Evolutionary conservation across 2,329 filamentous ascomycete genomes (phyloP).

Genomic region (Hypoxylon sp.): DNA sequence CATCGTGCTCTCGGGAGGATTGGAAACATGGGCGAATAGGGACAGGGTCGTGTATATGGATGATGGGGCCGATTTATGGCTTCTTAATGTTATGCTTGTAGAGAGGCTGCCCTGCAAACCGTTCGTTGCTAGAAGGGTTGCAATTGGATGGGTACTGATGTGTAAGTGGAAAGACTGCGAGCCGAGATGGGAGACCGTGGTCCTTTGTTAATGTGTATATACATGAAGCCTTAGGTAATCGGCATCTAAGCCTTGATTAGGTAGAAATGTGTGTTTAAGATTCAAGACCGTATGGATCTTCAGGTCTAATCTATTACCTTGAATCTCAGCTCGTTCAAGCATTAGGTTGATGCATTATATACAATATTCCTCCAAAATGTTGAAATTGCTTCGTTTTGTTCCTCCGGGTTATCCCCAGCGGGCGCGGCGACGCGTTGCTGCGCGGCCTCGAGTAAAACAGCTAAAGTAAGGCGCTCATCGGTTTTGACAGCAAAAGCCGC

Average conservation of each 20-base stretch:
- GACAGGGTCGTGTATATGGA: background rate
- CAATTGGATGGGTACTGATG: conserved; percentile 19
- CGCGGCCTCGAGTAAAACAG: background rate
- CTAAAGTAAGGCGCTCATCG: background rate
- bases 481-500: background rate
- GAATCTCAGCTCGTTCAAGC: too few species aligned
- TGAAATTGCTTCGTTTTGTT: background rate
- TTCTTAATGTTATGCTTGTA: conserved; percentile 32
- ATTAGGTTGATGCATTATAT: background rate
- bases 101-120: conserved; percentile 27
- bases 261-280: too few species aligned
- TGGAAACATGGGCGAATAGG: background rate
- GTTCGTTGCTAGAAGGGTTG: conserved; percentile 33
- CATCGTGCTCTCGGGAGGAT: conserved; percentile 8
- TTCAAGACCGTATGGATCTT: too few species aligned
- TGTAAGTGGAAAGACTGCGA: conserved; percentile 33
- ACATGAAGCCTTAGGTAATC: too few species aligned
- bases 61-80: conserved; percentile 25
- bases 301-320: too few species aligned
- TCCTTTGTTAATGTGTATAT: conserved; percentile 20
- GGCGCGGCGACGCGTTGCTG: background rate
- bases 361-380: background rate
- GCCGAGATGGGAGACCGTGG: conserved; percentile 30
- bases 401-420: background rate
- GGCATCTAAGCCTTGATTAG: too few species aligned